phyloP scores from a whole-genome alignment of 352 stramenopile species.

The Lagenidium sp. region DNA sequence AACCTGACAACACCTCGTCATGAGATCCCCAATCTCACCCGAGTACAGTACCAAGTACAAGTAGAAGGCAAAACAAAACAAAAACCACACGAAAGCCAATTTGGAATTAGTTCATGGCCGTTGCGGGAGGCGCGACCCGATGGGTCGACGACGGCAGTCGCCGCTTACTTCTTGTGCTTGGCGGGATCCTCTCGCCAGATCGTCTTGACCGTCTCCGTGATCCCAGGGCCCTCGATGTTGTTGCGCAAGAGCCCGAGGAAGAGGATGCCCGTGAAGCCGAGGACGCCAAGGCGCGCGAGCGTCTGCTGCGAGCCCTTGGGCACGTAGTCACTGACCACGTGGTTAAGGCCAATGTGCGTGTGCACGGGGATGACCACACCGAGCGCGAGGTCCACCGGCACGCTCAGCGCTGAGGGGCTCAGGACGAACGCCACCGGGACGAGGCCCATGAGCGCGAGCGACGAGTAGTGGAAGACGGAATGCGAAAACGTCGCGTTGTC shows the following conservation, averaged over 20 bases:
- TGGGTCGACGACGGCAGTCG: not conserved
- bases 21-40: too few species aligned
- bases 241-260: slow-evolving; percentile 76
- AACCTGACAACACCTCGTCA: too few species aligned
- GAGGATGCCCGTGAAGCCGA: slow-evolving; percentile 73
- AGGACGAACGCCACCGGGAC: slow-evolving; percentile 66
- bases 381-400: slow-evolving; percentile 75
- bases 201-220: slow-evolving; percentile 84
- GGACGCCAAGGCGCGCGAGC: slow-evolving; percentile 48
- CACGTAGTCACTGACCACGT: slow-evolving; percentile 92
- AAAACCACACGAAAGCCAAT: too few species aligned
- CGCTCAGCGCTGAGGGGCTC: slow-evolving; percentile 56
- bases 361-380: slow-evolving; percentile 84
- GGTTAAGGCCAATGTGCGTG: slow-evolving; percentile 92
- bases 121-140: too few species aligned
- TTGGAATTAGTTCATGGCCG: too few species aligned
- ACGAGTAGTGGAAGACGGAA: slow-evolving; percentile 64
- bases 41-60: too few species aligned
- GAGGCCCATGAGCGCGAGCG: slow-evolving; percentile 37
- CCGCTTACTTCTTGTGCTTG: slow-evolving; percentile 43
- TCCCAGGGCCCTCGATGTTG: slow-evolving; percentile 73
- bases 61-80: too few species aligned
- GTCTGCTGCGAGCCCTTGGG: slow-evolving; percentile 67
- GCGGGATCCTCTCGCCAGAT: slow-evolving; percentile 74
- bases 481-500: slow-evolving; percentile 60